These are phyloP conservation scores for Aspergillus fijiensis DNA, from an alignment of 2,329 filamentous ascomycete genomes.

Conservation along the genomic window DNA sequence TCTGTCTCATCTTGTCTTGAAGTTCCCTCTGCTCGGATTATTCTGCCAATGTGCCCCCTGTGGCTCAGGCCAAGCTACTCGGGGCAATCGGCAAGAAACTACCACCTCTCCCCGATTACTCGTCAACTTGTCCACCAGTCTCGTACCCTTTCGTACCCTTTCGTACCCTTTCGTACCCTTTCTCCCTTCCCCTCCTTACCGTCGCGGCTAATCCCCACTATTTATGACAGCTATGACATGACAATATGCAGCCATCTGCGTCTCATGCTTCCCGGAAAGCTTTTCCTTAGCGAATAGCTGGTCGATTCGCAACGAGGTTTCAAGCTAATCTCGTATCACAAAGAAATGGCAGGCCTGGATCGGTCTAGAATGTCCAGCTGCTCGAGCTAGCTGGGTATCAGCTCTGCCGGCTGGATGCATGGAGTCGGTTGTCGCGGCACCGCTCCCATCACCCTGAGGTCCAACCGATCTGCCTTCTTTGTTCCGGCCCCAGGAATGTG, in stretches of 20 bases:
- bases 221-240: neutral
- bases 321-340: neutral
- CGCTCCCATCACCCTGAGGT: neutral
- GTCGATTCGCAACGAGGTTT: neutral
- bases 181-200: neutral
- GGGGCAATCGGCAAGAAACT: too few relatives aligned
- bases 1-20: too few relatives aligned
- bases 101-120: too few relatives aligned
- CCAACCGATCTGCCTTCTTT: neutral
- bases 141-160: too few relatives aligned
- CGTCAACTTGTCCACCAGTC: neutral
- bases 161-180: too few relatives aligned
- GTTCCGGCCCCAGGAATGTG: neutral
- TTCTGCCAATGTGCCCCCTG: neutral
- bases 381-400: neutral
- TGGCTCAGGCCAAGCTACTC: neutral
- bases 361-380: neutral
- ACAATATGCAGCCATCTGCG: neutral
- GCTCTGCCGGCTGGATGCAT: neutral
- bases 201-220: neutral
- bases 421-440: neutral
- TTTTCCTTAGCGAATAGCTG: neutral
- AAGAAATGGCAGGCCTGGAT: neutral
- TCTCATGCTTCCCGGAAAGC: neutral
- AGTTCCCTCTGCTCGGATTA: neutral